Evolutionary conservation across 495 filamentous ascomycete genomes (phyloP).

Genomic region (Annulohypoxylon nitens): DNA sequence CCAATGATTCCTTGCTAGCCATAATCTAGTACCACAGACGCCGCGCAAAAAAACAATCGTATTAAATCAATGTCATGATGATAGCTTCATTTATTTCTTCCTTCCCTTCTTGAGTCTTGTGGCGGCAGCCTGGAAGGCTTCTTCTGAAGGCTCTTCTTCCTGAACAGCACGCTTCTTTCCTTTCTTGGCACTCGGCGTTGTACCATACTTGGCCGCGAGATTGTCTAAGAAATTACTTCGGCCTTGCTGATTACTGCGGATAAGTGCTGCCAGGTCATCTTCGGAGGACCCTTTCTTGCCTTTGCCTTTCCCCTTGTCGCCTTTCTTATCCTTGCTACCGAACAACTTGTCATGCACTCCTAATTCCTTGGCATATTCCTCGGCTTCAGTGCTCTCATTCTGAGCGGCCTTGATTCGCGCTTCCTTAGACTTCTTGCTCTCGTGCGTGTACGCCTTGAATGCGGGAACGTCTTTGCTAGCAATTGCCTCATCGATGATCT

Average conservation of each 20-base stretch:
- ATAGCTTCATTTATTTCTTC: conserved; percentile 44
- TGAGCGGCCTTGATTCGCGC: conserved; percentile 72
- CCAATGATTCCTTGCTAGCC: conserved; percentile 30
- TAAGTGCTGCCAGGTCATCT: conserved; percentile 58
- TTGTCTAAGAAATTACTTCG: conserved; percentile 70
- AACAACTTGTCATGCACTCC: conserved; percentile 73
- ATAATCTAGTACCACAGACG: conserved; percentile 43
- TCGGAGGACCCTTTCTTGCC: conserved; percentile 59
- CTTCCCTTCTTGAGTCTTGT: conserved; percentile 61
- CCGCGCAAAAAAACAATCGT: conserved; percentile 21
- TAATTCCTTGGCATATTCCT: conserved; percentile 76
- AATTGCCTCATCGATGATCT: conserved; percentile 86
- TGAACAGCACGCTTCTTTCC: conserved; percentile 63
- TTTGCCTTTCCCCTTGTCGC: conserved; percentile 48
- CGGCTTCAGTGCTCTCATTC: conserved; percentile 78
- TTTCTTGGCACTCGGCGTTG: conserved; percentile 56
- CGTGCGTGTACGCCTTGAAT: conserved; percentile 77
- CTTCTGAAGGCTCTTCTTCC: conserved; percentile 73
- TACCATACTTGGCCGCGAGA: conserved; percentile 80
- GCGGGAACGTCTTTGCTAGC: conserved; percentile 70
- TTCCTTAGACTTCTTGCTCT: conserved; percentile 73
- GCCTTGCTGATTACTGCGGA: conserved; percentile 55
- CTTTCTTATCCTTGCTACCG: conserved; percentile 54
- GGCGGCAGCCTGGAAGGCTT: conserved; percentile 70
- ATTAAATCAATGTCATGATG: not conserved